phyloP scores from a whole-genome alignment of 306 rosid genomes.

The Rosa multiflora region DNA sequence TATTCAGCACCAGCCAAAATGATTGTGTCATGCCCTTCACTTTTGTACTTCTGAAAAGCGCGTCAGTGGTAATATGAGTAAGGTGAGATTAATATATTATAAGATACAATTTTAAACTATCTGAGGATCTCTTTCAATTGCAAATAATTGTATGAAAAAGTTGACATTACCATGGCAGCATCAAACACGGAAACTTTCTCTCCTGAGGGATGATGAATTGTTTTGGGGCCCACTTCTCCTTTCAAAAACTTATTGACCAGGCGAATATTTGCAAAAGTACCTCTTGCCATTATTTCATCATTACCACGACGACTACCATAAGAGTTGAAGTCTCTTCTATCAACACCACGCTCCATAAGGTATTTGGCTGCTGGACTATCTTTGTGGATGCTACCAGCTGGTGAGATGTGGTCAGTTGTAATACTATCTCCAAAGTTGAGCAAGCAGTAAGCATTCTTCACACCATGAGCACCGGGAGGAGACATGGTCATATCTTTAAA shows the following conservation, averaged over 20 bases:
- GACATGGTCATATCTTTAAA: conserved; percentile 91
- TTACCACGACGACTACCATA: conserved; percentile 98
- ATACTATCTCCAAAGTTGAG: conserved; percentile 98
- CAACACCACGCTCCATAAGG: conserved; percentile 84
- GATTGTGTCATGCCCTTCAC: conserved; percentile 69
- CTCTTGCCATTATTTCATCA: conserved; percentile 91
- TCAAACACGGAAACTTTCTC: conserved; percentile 89
- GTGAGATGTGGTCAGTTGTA: conserved; percentile 98
- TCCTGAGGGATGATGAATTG: conserved; percentile 80
- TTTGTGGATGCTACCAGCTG: conserved; percentile 98
- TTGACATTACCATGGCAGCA: conserved; percentile 63
- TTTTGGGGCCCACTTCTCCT: conserved; percentile 97
- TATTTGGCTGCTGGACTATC: conserved; percentile 94
- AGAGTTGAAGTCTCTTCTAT: conserved; percentile 91
- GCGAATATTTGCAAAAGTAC: conserved; percentile 95
- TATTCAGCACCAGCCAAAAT: conserved; percentile 94
- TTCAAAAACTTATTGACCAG: conserved; percentile 80
- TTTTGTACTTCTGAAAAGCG: conserved; percentile 67
- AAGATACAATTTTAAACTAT: neutral
- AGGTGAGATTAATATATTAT: neutral
- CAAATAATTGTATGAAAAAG: neutral
- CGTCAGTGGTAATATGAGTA: neutral
- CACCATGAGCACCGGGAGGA: conserved; percentile 89
- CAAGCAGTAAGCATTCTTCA: conserved; percentile 76
- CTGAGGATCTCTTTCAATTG: neutral